Evolutionary conservation across 352 stramenopile genomes (phyloP).

Genomic region (Phytophthora tubulina): DNA sequence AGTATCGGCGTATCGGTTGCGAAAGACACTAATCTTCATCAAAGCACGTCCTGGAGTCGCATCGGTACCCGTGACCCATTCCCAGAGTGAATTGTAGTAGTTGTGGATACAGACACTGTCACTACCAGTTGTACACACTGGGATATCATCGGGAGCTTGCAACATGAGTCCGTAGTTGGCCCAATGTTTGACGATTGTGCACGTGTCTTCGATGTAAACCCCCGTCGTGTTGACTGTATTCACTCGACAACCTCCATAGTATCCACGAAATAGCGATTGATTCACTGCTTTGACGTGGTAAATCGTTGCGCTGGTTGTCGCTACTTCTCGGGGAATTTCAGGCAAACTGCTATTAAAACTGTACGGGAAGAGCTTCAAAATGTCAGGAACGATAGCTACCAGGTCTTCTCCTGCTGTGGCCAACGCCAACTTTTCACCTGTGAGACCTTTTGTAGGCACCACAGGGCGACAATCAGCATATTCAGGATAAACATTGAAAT

Average conservation of each 20-base stretch:
- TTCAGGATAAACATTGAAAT: constrained; percentile 39
- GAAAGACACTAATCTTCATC: constrained; percentile 43
- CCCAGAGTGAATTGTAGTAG: constrained; percentile 45
- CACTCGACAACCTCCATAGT: constrained; percentile 36
- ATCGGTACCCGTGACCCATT: constrained; percentile 32
- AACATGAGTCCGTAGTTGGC: constrained; percentile 45
- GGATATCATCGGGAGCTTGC: constrained; percentile 39
- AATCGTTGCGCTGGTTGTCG: constrained; percentile 25
- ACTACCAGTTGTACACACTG: constrained; percentile 34
- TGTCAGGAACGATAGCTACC: constrained; percentile 32
- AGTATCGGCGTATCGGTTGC: constrained; percentile 34
- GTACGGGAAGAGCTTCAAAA: constrained; percentile 38
- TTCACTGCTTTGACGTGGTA: constrained; percentile 29
- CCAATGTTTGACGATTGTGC: constrained; percentile 29
- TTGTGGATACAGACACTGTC: constrained; percentile 42
- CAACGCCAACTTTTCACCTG: constrained; percentile 27
- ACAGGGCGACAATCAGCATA: constrained; percentile 35
- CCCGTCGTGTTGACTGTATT: constrained; percentile 34
- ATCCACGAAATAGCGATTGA: constrained; percentile 37
- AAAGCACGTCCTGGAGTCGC: constrained; percentile 21
- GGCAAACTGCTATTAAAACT: constrained; percentile 37
- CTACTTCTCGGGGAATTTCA: constrained; percentile 7
- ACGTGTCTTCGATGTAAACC: constrained; percentile 36
- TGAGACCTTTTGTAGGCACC: constrained; percentile 20
- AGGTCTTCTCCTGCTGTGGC: constrained; percentile 29